Conservation (phyloP, 2,329 filamentous ascomycete species). For the Talaromyces marneffei region DNA sequence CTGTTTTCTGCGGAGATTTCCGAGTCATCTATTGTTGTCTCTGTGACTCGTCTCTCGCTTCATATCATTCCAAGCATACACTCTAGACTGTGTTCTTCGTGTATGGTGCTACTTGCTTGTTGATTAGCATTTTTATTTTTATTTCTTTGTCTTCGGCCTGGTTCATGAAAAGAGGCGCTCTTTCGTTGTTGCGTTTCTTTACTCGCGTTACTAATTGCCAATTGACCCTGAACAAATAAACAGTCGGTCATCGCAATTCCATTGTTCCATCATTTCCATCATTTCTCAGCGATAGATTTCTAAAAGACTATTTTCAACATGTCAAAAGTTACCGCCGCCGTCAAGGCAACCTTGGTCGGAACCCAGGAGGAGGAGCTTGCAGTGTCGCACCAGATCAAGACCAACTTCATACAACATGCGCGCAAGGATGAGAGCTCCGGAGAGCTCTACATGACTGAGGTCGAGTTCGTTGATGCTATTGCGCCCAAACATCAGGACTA, state of each 20-base stretch:
- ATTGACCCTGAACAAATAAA: background rate
- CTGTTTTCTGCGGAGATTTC: slow-evolving; percentile 2
- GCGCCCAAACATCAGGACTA: slow-evolving; percentile 84
- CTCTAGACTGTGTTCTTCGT: background rate
- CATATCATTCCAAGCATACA: background rate
- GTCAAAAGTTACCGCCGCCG: slow-evolving; percentile 57
- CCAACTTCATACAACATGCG: slow-evolving; percentile 71
- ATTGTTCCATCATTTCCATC: background rate
- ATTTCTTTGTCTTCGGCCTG: background rate
- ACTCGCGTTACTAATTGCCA: background rate
- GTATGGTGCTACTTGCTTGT: background rate
- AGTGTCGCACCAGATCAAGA: slow-evolving; percentile 68
- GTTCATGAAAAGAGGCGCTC: background rate
- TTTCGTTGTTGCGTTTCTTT: background rate
- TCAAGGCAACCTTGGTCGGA: slow-evolving; percentile 77
- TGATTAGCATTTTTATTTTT: background rate
- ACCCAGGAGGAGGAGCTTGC: slow-evolving; percentile 49
- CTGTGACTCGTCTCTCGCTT: background rate
- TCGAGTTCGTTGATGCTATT: slow-evolving; percentile 88
- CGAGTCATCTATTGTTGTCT: no score
- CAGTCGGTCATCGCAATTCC: background rate
- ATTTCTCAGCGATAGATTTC: background rate
- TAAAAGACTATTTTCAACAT: slow-evolving; percentile 23
- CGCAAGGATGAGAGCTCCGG: slow-evolving; percentile 67
- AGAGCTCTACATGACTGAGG: slow-evolving; percentile 71